Percentiles rank a stretch among this genome's conserved stretches.
Evolutionary conservation across 1,284 basidiomycete genomes (phyloP).

Genomic region (Austroboletus novae-zelandiae): DNA sequence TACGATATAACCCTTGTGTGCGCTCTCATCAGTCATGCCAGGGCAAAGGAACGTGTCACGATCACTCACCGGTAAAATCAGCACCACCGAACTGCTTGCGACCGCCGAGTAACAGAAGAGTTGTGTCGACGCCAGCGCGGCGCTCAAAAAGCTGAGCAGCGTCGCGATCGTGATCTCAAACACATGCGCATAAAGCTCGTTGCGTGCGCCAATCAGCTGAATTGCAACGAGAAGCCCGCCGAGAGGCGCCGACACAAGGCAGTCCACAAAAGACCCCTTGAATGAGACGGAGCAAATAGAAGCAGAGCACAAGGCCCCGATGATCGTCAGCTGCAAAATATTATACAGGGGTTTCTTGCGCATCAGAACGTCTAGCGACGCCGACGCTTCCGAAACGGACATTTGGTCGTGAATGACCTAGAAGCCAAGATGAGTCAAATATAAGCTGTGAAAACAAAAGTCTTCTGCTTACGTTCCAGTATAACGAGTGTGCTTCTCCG

Average conservation of each 20-base stretch:
- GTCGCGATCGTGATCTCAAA: conserved; percentile 87
- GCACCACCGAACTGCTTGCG: conserved; percentile 80
- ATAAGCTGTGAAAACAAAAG: neutral
- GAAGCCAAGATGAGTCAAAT: conserved; percentile 1
- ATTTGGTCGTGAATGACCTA: conserved; percentile 86
- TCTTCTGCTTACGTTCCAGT: conserved; percentile 66
- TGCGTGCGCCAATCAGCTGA: conserved; percentile 73
- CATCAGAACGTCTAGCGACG: conserved; percentile 79
- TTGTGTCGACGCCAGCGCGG: conserved; percentile 68
- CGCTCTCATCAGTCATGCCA: conserved; percentile 1
- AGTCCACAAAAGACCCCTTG: conserved; percentile 79
- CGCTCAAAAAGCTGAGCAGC: conserved; percentile 78
- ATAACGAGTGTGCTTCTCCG: conserved; percentile 72
- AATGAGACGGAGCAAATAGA: conserved; percentile 77
- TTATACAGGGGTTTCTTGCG: conserved; percentile 59
- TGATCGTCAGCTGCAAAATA: conserved; percentile 64
- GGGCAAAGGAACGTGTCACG: too few species aligned
- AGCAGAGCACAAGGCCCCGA: conserved; percentile 81
- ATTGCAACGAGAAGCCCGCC: conserved; percentile 75
- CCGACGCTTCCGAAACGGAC: conserved; percentile 77
- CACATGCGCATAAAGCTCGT: conserved; percentile 83
- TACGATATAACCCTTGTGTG: conserved; percentile 67
- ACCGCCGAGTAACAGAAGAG: conserved; percentile 86
- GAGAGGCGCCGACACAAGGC: conserved; percentile 71
- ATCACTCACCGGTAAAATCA: conserved; percentile 74